Conservation (phyloP, 2,329 filamentous ascomycete species). For the Aspergillus sp. region DNA sequence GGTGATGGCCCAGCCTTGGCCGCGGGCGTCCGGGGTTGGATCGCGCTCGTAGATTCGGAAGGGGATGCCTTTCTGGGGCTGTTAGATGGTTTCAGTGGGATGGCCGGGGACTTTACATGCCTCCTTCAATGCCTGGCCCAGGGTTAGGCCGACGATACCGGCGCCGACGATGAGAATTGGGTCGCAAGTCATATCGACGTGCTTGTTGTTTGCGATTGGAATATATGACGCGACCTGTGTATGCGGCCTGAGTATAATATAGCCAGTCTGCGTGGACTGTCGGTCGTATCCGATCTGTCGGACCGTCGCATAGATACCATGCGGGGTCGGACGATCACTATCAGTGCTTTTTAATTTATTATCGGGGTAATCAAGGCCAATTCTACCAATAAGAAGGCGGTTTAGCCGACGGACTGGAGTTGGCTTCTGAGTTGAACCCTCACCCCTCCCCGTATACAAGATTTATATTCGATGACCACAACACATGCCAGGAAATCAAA, state of each 20-base stretch:
- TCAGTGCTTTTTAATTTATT: too few relatives aligned
- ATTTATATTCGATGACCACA: too few relatives aligned
- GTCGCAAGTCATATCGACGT: background rate
- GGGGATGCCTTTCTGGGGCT: conserved; percentile 25
- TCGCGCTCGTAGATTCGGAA: conserved; percentile 33
- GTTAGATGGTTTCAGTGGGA: too few relatives aligned
- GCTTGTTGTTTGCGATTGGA: too few relatives aligned
- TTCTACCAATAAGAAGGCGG: too few relatives aligned
- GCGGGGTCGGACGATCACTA: background rate
- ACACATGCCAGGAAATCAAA: too few relatives aligned
- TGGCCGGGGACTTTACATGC: background rate
- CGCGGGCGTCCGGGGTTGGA: conserved; percentile 21
- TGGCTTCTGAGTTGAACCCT: too few relatives aligned
- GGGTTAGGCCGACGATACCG: conserved; percentile 27
- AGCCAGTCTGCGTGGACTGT: background rate
- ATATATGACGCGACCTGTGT: too few relatives aligned
- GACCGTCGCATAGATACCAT: conserved; percentile 27
- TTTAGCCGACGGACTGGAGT: too few relatives aligned
- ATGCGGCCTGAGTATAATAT: conserved; percentile 2
- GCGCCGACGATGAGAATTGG: conserved; percentile 28
- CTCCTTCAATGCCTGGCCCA: conserved; percentile 24
- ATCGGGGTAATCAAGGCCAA: too few relatives aligned
- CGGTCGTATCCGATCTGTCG: background rate
- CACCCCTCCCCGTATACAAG: too few relatives aligned
- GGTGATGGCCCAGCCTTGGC: conserved; percentile 30